Evolutionary conservation across 768 basidiomycete species (phyloP).

Genomic region (Podaxis sp.): DNA sequence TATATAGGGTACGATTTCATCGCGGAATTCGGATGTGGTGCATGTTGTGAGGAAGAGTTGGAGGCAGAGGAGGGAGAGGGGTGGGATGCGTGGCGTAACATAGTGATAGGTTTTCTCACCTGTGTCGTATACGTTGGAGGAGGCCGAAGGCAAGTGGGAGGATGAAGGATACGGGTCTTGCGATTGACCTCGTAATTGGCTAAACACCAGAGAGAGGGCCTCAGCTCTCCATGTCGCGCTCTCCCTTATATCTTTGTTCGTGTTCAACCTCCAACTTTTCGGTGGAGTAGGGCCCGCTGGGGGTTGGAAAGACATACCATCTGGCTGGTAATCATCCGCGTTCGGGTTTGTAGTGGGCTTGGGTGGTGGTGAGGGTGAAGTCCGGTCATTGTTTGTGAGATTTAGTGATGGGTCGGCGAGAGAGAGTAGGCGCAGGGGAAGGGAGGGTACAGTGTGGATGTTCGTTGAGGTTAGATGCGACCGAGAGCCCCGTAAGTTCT

Average conservation of each 20-base stretch:
- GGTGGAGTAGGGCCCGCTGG: constrained; percentile 49
- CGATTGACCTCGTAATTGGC: constrained; percentile 18
- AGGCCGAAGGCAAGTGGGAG: not conserved
- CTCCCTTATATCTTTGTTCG: constrained; percentile 22
- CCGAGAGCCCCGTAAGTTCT: constrained; percentile 44
- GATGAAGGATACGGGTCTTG: constrained; percentile 14
- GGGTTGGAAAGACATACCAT: constrained; percentile 7
- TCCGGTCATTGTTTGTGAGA: constrained; percentile 2
- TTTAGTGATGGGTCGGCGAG: constrained; percentile 24
- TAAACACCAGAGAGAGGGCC: constrained; percentile 53
- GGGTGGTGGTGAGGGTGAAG: not conserved
- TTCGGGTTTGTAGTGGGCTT: not conserved
- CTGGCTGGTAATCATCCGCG: not conserved
- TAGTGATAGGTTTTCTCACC: not conserved
- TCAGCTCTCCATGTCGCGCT: constrained; percentile 44
- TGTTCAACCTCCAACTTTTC: constrained; percentile 48
- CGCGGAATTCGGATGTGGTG: constrained; percentile 36
- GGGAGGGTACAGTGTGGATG: constrained; percentile 37
- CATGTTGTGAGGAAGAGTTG: constrained; percentile 37
- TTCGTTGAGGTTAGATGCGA: constrained; percentile 24
- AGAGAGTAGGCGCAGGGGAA: constrained; percentile 34
- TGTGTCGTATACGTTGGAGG: not conserved
- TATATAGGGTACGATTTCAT: constrained; percentile 44
- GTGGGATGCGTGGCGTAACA: constrained; percentile 31
- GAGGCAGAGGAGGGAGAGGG: constrained; percentile 56